Base-by-base conservation (phyloP, 768 basidiomycete species). In the Rhodotorula graminis region DNA sequence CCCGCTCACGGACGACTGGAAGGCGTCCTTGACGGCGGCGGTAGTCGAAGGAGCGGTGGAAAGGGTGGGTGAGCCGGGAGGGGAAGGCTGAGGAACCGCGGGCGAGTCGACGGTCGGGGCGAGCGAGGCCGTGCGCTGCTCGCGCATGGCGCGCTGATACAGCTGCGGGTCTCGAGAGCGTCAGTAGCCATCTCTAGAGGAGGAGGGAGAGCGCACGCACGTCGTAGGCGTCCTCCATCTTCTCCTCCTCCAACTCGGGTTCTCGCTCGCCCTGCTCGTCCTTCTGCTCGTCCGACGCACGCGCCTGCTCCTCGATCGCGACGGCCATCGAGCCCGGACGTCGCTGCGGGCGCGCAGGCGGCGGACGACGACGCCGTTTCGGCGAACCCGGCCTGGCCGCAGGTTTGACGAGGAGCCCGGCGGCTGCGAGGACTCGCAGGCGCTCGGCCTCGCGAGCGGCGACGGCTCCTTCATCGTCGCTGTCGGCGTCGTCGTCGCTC, bases 371-470 rank as follows among this genome's bases (percentile, higher is more conserved):
- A 25, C 44, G 72, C 25, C 52, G 63, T 42, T 66, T 68, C 40
- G 69, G 64, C 52, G 59, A 70, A 23, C 55, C 57, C 64, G 61
- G 55, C 1, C 31, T 23, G 14, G 27, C 14, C 16, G 56, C 14
- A 80, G 81, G 87, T 2, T 85, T 83, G 59, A 95, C 85, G 67
- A 92, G 87, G 37, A 96, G 82, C 6, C 94, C 94, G 0, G 93
- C 93, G 0, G 91, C 90, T 78, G 91, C 88, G n/a, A 97, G 83
- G 14, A 96, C 91, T 29, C 89, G 85, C 75, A 87, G 87, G 31
- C 91, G 84, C 79, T 95, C 93, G 27, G 85, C 82, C 68, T 88
- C 91, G 44, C 91, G 86, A 64, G 84, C 84, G 0, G 64, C 40
- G 15, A 19, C 19, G 1, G 71, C 65, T 0, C 37, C 44, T 27